Percentiles rank a stretch among this genome's conserved stretches.
Conservation (phyloP, 495 filamentous ascomycete species). For the Neohortaea acidophila region DNA sequence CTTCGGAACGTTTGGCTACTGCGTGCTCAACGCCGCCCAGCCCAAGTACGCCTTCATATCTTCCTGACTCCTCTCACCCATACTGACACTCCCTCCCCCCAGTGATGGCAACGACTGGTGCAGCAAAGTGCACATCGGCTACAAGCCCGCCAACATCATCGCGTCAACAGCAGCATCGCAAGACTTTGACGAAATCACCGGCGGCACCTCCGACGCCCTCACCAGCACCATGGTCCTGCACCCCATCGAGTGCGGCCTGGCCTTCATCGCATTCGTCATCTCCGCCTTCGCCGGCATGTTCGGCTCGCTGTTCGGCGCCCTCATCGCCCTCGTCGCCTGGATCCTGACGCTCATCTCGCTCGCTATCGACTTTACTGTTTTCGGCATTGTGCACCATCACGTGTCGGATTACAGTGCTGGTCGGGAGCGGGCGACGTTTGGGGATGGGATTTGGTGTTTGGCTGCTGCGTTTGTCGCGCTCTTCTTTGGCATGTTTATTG, state of each 20-base stretch:
- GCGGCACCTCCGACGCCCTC: constrained; percentile 32
- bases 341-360: constrained; percentile 38
- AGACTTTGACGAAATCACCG: constrained; percentile 15
- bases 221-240: constrained; percentile 46
- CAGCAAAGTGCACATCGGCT: constrained; percentile 34
- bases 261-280: constrained; percentile 44
- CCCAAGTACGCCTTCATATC: not conserved
- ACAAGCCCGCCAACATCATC: constrained; percentile 35
- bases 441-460: constrained; percentile 36
- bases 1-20: constrained; percentile 46
- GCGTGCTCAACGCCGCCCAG: constrained; percentile 26
- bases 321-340: constrained; percentile 37
- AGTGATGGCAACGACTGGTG: constrained; percentile 30
- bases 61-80: not conserved
- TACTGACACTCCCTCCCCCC: not conserved
- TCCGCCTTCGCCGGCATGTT: constrained; percentile 38
- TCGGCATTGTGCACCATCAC: constrained; percentile 36
- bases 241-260: constrained; percentile 40
- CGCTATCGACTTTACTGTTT: constrained; percentile 40
- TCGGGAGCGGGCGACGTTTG: constrained; percentile 30
- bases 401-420: constrained; percentile 30
- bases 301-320: constrained; percentile 35
- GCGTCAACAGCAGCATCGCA: constrained; percentile 25
- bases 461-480: constrained; percentile 36
- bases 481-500: constrained; percentile 37